These are phyloP conservation scores for Hordeum vulgare DNA, from an alignment of 176 grass and related monocot species.

Conservation along the genomic window DNA sequence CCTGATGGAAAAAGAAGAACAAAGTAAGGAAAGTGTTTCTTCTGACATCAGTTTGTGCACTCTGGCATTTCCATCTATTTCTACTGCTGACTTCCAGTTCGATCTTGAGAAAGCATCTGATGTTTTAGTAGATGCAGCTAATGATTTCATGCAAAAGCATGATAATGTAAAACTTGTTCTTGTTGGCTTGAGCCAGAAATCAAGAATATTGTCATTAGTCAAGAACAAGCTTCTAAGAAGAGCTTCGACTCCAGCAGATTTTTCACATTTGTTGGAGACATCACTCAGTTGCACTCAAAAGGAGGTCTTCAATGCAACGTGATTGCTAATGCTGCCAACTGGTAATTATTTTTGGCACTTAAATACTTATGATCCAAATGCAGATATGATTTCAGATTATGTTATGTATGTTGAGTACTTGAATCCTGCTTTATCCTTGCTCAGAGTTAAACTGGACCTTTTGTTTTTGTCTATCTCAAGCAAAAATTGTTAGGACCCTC, in stretches of 20 bases:
- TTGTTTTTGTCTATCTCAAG: neutral
- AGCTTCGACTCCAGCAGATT: constrained; percentile 60
- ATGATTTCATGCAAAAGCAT: constrained; percentile 52
- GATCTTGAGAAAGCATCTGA: constrained; percentile 82
- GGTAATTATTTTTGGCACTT: constrained; percentile 48
- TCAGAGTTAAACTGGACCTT: neutral
- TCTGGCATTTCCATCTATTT: constrained; percentile 87
- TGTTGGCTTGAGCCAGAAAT: constrained; percentile 82
- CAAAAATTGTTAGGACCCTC: neutral
- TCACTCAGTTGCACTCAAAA: constrained; percentile 74
- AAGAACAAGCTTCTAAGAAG: constrained; percentile 63
- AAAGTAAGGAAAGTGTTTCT: constrained; percentile 20
- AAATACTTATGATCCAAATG: neutral
- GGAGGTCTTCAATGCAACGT: too few species aligned
- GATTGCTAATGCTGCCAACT: constrained; percentile 94
- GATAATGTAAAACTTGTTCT: constrained; percentile 76
- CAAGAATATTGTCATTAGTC: constrained; percentile 82
- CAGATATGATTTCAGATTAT: neutral
- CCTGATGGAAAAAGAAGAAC: constrained; percentile 17
- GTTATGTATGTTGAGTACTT: neutral
- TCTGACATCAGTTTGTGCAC: constrained; percentile 31
- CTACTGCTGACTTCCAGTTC: constrained; percentile 99
- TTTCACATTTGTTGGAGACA: constrained; percentile 81
- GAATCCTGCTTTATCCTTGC: neutral
- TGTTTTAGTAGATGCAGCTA: constrained; percentile 63